Conservation (phyloP, 106 monocot species). For the Iris macrosiphon region DNA sequence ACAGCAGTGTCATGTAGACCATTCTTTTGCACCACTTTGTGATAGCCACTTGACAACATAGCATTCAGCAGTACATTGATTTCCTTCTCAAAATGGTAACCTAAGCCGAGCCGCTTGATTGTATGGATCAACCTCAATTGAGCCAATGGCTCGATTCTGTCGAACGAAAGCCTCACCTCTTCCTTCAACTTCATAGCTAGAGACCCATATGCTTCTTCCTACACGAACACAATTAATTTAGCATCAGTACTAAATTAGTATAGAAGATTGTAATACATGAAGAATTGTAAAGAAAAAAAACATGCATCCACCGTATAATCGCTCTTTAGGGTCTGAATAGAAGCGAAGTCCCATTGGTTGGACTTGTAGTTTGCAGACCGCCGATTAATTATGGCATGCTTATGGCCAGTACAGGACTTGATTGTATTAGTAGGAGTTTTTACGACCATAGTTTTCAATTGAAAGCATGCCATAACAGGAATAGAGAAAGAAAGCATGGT, state of each 20-base stretch:
- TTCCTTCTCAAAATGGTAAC: conserved; percentile 7
- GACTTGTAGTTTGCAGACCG: conserved; percentile 5
- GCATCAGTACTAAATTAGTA: not conserved
- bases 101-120: not conserved
- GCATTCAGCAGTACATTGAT: not conserved
- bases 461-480: no score
- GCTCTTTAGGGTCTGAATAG: not conserved
- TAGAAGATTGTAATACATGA: no score
- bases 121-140: not conserved
- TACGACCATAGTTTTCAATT: no score
- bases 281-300: not conserved
- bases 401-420: no score
- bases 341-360: conserved; percentile 3
- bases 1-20: conserved; percentile 2
- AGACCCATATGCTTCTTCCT: conserved; percentile 7
- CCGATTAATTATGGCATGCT: no score
- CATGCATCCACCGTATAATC: conserved; percentile 1
- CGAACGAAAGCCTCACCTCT: not conserved
- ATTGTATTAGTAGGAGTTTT: no score
- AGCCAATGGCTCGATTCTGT: not conserved
- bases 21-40: not conserved
- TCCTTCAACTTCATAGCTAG: conserved; percentile 1
- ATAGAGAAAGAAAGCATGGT: no score
- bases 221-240: no score
- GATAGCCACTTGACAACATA: not conserved